Base-by-base conservation (phyloP, 2,329 filamentous ascomycete genomes). In the Fonsecaea erecta region DNA sequence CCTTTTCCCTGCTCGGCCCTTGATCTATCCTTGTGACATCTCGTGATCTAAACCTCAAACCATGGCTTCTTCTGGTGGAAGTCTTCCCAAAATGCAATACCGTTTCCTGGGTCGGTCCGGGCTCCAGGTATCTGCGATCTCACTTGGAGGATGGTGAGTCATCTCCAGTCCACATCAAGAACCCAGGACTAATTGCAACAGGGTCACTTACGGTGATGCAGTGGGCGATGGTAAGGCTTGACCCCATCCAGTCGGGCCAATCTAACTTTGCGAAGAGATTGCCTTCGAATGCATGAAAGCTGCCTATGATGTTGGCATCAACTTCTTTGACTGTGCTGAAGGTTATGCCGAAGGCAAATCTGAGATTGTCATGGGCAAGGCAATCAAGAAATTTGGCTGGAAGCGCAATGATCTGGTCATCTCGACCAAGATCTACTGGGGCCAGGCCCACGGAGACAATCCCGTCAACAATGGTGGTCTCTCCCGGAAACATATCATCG, bases 171-270 rank as follows among this genome's bases (percentile, higher is more conserved):
- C 16, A 14, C 6, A 37, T n/a, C 28, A 30, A 30, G 28, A 8
- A 30, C 28, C 28, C 28, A 30, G 28, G 28, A 30, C 28, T 65
- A 30, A 62, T 4, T 26, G 40, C 5, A 18, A 8, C 52, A 65
- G 88, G 88, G 81, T 93, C 59, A 92, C 90, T 0, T 92, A 91
- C 70, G 90, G 90, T 60, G 89, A 89, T 18, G 88, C 91, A 71
- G 87, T 91, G 32, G 86, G 88, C 62, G 84, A 87, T 74, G 86
- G 87, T 87, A 79, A 35, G 63, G n/a, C 30, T 14, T 26, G 8
- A 52, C 28, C 2, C 37, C 9, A 12, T 28, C 14, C 24, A 37
- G 18, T 24, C 8, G 12, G 34, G 1, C 2, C 21, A 30, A 40
- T 48, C 53, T 54, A 34, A 55, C 18, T 24, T 30, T 18, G 43